These are phyloP conservation scores for Linnemannia schmuckeri DNA, from an alignment of 192 early-diverging fungal species.

Conservation along the genomic window DNA sequence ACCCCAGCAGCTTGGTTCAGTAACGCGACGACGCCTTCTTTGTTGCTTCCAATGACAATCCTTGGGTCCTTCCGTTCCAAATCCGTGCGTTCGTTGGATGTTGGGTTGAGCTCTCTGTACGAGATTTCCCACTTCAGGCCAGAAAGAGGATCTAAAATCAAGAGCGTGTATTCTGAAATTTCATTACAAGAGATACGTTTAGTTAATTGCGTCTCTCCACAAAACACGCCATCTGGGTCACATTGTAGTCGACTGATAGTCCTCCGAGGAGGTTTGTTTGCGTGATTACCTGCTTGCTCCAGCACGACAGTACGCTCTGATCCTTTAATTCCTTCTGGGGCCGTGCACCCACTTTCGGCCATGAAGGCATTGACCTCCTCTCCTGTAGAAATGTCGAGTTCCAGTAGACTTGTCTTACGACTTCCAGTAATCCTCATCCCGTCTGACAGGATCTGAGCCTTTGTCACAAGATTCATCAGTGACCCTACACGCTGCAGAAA, in stretches of 20 bases:
- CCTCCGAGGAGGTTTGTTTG: not conserved
- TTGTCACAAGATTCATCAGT: slow-evolving; percentile 31
- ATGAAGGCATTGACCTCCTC: slow-evolving; percentile 9
- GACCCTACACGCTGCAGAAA: slow-evolving; percentile 30
- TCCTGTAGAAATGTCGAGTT: slow-evolving; percentile 35
- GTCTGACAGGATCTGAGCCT: slow-evolving; percentile 44
- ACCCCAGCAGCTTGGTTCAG: not conserved
- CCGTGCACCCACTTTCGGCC: slow-evolving; percentile 25
- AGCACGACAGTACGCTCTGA: slow-evolving; percentile 34
- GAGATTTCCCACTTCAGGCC: slow-evolving; percentile 49
- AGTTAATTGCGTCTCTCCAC: slow-evolving; percentile 1
- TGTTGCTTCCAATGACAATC: slow-evolving; percentile 33
- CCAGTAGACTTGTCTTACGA: slow-evolving; percentile 32
- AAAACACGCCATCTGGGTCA: not conserved
- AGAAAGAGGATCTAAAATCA: slow-evolving; percentile 31
- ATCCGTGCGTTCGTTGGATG: not conserved
- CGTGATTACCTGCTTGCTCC: slow-evolving; percentile 36
- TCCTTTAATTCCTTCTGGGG: slow-evolving; percentile 29
- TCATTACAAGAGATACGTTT: not conserved
- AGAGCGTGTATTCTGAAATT: slow-evolving; percentile 31
- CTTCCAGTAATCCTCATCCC: slow-evolving; percentile 41
- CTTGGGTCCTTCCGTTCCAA: not conserved
- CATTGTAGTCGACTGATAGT: not conserved
- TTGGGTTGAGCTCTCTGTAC: slow-evolving; percentile 45
- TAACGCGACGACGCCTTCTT: slow-evolving; percentile 24